Base-by-base conservation (phyloP, 1,284 basidiomycete genomes). In the Moesziomyces parantarcticus region DNA sequence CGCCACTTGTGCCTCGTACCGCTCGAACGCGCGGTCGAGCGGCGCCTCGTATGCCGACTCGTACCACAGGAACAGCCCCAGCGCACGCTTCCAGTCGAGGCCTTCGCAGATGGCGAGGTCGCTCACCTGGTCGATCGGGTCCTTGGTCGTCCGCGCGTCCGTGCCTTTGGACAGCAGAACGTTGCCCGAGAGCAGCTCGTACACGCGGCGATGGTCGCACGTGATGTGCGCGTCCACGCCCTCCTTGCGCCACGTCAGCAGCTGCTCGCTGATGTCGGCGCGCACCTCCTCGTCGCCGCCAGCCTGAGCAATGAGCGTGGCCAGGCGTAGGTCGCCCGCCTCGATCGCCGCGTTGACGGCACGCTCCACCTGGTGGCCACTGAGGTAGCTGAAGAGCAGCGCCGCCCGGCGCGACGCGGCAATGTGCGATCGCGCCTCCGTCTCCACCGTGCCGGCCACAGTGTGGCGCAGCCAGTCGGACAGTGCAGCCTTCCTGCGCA, bases 31-130 rank as follows among this genome's bases (percentile, higher is more conserved):
- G 48, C 91, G 88, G 2, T 88, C 86, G 57, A 94, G 88, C 3
- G 91, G 86, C 2, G 90, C 87, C 61, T 94, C 91, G 77, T 92
- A 88, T 0, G 89, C 87, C 51, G 90, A 88, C 1, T 89, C 90
- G 84, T 91, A 97, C 97, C 97, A 99, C 16, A 99, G 85, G 73
- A 92, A 90, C 47, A 97, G 85, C 1, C 94, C 97, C 78, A 99
- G 92, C 0, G 91, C 90, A 16, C 94, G 90, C 84, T 96, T 96
- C 97, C 97, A 99, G 84, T 97, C 95, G 52, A 98, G 85, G 1
- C 89, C 91, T 54, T 89, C 87, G n/a, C 90, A 87, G n/a, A 97
- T 87, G 21, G 89, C 86, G 21, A 93, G 85, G 58, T 92, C 90
- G 2, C 87, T 84, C 76, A 88, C 88, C 23, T 87, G 86, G 74